Conservation (phyloP, 257 asterid genomes). For the Lycium ferocissimum region DNA sequence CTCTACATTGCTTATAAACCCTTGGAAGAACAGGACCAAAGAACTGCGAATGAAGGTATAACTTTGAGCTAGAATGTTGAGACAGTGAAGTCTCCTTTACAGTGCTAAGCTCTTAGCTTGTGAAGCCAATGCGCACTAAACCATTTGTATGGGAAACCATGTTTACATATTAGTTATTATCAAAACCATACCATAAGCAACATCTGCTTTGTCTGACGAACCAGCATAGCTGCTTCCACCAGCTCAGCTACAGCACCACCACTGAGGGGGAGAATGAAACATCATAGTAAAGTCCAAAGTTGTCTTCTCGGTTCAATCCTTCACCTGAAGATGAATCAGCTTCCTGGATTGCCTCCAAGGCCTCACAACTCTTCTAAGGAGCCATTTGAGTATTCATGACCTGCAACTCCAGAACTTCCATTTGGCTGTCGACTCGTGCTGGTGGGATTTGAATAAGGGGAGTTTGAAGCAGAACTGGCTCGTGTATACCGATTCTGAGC, state of each 20-base stretch:
- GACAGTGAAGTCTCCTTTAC: not conserved
- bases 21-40: not conserved
- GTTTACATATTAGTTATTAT: not conserved
- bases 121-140: not conserved
- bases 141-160: not conserved
- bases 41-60: not conserved
- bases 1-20: too few species aligned
- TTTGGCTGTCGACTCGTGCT: slow-evolving; percentile 54
- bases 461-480: slow-evolving; percentile 57
- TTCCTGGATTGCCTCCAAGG: not conserved
- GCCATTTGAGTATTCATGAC: slow-evolving; percentile 66
- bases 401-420: slow-evolving; percentile 60
- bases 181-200: not conserved
- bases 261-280: not conserved
- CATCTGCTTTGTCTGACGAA: not conserved
- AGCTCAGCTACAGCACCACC: not conserved
- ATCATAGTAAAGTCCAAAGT: not conserved
- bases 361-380: slow-evolving; percentile 53
- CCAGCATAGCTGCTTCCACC: not conserved
- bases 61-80: not conserved
- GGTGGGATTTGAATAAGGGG: slow-evolving; percentile 55
- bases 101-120: not conserved
- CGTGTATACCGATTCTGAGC: slow-evolving; percentile 76
- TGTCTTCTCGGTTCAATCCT: not conserved
- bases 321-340: slow-evolving; percentile 19